phyloP scores from a whole-genome alignment of 352 stramenopile species.

The Phytophthora nicotianae region DNA sequence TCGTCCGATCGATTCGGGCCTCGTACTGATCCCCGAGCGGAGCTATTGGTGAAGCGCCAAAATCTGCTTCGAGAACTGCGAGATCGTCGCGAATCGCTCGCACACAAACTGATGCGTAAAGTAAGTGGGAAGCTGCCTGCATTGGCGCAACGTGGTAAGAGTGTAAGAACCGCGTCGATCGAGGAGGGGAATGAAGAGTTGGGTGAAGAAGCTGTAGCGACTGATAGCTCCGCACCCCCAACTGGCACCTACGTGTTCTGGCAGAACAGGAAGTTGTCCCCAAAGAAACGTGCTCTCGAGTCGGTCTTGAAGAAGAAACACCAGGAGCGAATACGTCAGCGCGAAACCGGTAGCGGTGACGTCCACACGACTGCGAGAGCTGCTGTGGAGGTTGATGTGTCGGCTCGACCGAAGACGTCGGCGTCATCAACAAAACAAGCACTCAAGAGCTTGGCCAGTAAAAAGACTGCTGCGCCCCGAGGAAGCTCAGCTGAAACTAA shows the following conservation, averaged over 20 bases:
- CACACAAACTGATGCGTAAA: constrained; percentile 73
- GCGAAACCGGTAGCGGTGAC: background rate
- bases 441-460: constrained; percentile 22
- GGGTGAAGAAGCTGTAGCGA: constrained; percentile 5
- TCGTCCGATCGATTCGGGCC: constrained; percentile 62
- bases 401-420: constrained; percentile 10
- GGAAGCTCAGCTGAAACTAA: background rate
- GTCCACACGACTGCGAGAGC: constrained; percentile 4
- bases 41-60: constrained; percentile 70
- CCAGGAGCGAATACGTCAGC: constrained; percentile 29
- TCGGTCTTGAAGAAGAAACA: constrained; percentile 73
- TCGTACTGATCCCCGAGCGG: constrained; percentile 52
- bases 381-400: background rate
- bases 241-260: constrained; percentile 61
- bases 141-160: constrained; percentile 44
- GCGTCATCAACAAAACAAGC: constrained; percentile 21
- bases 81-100: constrained; percentile 74
- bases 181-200: constrained; percentile 1
- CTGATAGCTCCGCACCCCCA: constrained; percentile 25
- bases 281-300: constrained; percentile 71
- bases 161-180: constrained; percentile 4
- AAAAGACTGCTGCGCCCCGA: constrained; percentile 1
- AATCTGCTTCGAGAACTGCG: constrained; percentile 74
- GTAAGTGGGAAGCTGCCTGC: constrained; percentile 50
- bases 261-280: constrained; percentile 70